These are phyloP conservation scores for Quillaja saponaria DNA, from an alignment of 306 rosid species.

Conservation along the genomic window DNA sequence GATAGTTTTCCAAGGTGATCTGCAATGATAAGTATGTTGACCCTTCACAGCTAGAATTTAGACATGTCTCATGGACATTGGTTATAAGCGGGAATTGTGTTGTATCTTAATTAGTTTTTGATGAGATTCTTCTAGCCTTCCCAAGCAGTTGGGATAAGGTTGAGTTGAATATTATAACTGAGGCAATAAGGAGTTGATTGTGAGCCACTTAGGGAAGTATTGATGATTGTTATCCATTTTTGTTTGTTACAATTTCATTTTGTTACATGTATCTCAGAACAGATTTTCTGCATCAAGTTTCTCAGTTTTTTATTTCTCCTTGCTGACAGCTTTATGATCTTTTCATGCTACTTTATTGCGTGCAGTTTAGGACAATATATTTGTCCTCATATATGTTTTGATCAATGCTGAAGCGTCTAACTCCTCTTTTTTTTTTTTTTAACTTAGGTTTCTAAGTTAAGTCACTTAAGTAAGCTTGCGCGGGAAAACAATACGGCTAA, in stretches of 20 bases:
- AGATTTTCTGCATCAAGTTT: no score
- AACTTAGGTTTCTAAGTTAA: conserved; percentile 82
- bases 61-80: neutral
- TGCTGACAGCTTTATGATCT: no score
- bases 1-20: no score
- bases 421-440: conserved; percentile 22
- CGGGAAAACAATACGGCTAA: conserved; percentile 83
- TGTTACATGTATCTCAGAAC: no score
- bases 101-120: neutral
- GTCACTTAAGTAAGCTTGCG: conserved; percentile 95
- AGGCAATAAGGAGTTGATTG: neutral
- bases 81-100: neutral
- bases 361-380: conserved; percentile 13
- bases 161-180: neutral
- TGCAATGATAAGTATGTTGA: neutral
- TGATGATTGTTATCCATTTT: no score
- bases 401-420: conserved; percentile 19
- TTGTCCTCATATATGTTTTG: no score
- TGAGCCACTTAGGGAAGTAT: conserved; percentile 11
- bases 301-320: no score
- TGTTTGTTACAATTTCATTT: no score
- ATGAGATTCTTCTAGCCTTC: conserved; percentile 1
- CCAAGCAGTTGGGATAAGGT: conserved; percentile 1
- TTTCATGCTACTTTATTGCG: neutral
- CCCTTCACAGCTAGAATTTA: conserved; percentile 16